Evolutionary conservation across 148 eudicot species (phyloP).

Genomic region (Vaccinium corymbosum): DNA sequence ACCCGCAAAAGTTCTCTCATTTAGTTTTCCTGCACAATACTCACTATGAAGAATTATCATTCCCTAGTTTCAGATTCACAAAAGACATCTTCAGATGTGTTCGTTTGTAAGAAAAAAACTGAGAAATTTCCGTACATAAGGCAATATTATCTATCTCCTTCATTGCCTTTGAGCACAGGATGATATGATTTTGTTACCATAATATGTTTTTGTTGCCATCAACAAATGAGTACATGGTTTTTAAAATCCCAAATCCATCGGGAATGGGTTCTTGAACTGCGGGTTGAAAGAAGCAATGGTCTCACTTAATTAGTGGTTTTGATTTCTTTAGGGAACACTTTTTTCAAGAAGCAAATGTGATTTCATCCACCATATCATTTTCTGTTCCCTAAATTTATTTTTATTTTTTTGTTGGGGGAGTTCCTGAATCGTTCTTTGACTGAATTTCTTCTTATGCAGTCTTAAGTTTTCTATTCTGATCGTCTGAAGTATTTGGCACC

Average conservation of each 20-base stretch:
- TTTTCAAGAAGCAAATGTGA: background rate
- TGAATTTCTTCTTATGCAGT: background rate
- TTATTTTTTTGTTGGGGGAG: background rate
- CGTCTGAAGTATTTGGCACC: background rate
- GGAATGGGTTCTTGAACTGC: constrained; percentile 1
- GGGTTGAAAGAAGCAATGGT: background rate
- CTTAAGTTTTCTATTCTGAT: background rate
- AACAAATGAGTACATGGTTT: background rate
- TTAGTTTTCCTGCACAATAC: background rate
- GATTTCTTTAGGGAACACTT: background rate
- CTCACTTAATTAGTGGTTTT: background rate
- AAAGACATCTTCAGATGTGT: background rate
- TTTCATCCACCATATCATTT: background rate
- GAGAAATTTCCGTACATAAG: background rate
- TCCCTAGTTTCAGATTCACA: background rate
- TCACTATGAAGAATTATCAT: background rate
- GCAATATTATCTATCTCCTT: background rate
- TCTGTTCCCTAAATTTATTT: background rate
- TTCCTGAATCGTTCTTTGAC: background rate
- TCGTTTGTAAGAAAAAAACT: background rate
- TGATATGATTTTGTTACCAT: background rate
- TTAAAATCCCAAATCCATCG: background rate
- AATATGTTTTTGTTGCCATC: background rate
- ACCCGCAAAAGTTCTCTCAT: background rate
- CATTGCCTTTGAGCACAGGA: background rate